Conservation (phyloP, 2,329 filamentous ascomycete species). For the Xylariales sp. region DNA sequence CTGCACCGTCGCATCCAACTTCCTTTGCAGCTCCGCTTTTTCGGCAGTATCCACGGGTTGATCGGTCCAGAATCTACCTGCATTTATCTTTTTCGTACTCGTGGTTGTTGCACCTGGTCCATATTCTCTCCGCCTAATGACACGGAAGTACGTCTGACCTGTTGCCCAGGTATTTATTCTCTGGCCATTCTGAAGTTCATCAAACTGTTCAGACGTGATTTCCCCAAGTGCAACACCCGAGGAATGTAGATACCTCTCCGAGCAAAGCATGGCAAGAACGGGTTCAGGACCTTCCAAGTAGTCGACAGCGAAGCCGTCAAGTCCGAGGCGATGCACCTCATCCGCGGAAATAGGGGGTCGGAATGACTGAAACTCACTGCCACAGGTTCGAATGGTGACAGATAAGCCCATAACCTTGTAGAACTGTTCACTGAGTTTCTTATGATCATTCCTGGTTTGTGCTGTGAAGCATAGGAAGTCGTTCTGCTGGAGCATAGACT, state of each 20-base stretch:
- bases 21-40: slow-evolving; percentile 56
- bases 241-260: slow-evolving; percentile 62
- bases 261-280: slow-evolving; percentile 84
- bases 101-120: slow-evolving; percentile 69
- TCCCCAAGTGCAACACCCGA: slow-evolving; percentile 62
- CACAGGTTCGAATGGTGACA: slow-evolving; percentile 66
- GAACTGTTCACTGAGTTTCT: slow-evolving; percentile 62
- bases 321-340: slow-evolving; percentile 54
- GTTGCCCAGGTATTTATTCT: slow-evolving; percentile 67
- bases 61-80: slow-evolving; percentile 69
- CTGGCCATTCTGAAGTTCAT: slow-evolving; percentile 53
- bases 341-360: slow-evolving; percentile 48
- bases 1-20: slow-evolving; percentile 42
- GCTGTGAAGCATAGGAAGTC: slow-evolving; percentile 68
- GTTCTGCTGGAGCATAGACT: slow-evolving; percentile 44
- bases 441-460: slow-evolving; percentile 72
- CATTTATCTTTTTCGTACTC: slow-evolving; percentile 53
- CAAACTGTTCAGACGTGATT: slow-evolving; percentile 62
- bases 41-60: slow-evolving; percentile 66
- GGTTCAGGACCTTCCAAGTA: slow-evolving; percentile 74
- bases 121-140: slow-evolving; percentile 74
- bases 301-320: slow-evolving; percentile 78
- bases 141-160: slow-evolving; percentile 56
- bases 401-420: slow-evolving; percentile 60
- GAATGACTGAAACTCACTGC: slow-evolving; percentile 50